Evolutionary conservation across 2,329 filamentous ascomycete species (phyloP), one percentile per base, ranked within the genome.

Genomic region (Nemania abortiva): DNA sequence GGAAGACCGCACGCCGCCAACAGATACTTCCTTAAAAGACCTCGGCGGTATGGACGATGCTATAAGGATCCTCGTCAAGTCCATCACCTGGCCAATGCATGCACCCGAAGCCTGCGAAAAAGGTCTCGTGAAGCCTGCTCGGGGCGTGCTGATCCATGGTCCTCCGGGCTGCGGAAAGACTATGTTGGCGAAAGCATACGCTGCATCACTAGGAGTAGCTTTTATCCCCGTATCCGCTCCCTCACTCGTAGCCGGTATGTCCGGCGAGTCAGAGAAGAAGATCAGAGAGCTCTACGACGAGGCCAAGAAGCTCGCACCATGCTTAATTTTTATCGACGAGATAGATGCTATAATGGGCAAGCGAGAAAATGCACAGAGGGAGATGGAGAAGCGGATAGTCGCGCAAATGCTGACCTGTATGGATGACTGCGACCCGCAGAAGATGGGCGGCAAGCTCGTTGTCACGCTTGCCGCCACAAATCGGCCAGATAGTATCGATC

Each of bases 381-480:
- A 97, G 72, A 95, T 97, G 89, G 94, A 97, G 78, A 93, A 94
- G 77, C 86, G 94, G 62, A 96, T 97, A 70, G 91, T 97, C 13
- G 89, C 90, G 0, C 92, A 97, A 77, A 89, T 98, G 72, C 84
- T 93, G 65, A 91, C 92, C 22, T 97, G 94, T 66, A 97, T 98
- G 92, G 92, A 94, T 75, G 90, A 92, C 65, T 85, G 98, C 49
- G 87, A 89, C 45, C 84, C 92, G 71, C 89, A 93, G 64, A 90
- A 90, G 70, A 90, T 91, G 3, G 89, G 89, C 15, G 81, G 84
- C 2, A 93, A 93, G 77, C 91, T 92, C 1, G 93, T 98, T 9
- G 91, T 98, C 37, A 93, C 97, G 15, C 87, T 98, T 59, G 96
- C 95, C 0, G 96, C 96, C 2, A 98, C 95, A 0, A 97, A 97